Evolutionary conservation across 805 yeast species (phyloP).

Genomic region (Wickerhamiella dianesei): DNA sequence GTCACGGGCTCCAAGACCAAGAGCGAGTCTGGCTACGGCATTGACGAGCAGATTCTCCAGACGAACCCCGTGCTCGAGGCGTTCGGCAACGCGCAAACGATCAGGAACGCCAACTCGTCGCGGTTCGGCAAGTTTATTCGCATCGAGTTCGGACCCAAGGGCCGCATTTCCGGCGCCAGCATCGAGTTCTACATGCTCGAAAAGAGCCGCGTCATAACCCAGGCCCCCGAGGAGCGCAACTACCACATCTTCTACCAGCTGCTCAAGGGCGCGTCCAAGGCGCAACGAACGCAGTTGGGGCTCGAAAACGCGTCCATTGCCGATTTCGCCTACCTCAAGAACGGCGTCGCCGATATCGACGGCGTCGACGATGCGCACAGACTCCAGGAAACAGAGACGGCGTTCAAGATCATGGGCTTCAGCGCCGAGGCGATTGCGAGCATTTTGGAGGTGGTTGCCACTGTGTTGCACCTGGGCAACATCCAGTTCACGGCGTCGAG

Average conservation of each 20-base stretch:
- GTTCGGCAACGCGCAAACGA: conserved; percentile 94
- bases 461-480: conserved; percentile 76
- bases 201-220: conserved; percentile 80
- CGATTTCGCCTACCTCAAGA: conserved; percentile 44
- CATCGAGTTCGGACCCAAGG: conserved; percentile 47
- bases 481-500: conserved; percentile 50
- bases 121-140: conserved; percentile 94
- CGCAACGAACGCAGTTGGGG: conserved; percentile 27
- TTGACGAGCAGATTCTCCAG: conserved; percentile 75
- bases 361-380: conserved; percentile 68
- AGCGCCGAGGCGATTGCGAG: conserved; percentile 37
- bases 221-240: conserved; percentile 65
- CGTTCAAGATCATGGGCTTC: conserved; percentile 67
- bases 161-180: conserved; percentile 73
- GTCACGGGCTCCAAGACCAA: conserved; percentile 37
- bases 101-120: conserved; percentile 85
- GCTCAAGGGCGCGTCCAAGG: conserved; percentile 46
- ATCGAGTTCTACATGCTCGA: conserved; percentile 91
- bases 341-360: conserved; percentile 42
- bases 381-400: conserved; percentile 45
- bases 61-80: conserved; percentile 94
- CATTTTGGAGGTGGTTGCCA: conserved; percentile 55
- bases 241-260: conserved; percentile 90
- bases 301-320: conserved; percentile 32
- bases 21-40: conserved; percentile 18